Percentiles rank a stretch among this genome's conserved stretches.
These are phyloP conservation scores for rapeseed (Brassica napus) DNA, from an alignment of 345 rosid species.

Conservation along the genomic window DNA sequence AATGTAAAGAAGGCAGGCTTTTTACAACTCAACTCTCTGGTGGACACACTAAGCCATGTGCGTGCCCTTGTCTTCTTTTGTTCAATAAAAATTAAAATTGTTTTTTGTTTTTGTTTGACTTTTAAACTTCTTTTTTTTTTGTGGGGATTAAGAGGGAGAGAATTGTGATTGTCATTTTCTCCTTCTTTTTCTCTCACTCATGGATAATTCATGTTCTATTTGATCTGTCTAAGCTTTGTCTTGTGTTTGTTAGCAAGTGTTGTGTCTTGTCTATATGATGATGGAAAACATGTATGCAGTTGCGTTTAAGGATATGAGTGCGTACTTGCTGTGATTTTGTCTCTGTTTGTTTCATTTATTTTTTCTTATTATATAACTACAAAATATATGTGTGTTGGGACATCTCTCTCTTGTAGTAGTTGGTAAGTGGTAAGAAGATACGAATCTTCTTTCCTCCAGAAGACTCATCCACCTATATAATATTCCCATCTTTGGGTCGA, in stretches of 20 bases:
- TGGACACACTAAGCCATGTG: constrained; percentile 23
- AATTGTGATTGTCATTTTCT: neutral
- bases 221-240: constrained; percentile 34
- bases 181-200: constrained; percentile 8
- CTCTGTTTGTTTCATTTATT: no score
- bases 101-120: constrained; percentile 29
- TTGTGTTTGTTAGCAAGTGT: constrained; percentile 36
- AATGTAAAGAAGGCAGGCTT: constrained; percentile 19
- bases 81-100: constrained; percentile 26
- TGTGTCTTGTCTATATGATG: constrained; percentile 14
- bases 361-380: neutral
- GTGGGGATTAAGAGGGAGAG: constrained; percentile 18
- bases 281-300: constrained; percentile 12
- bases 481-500: constrained; percentile 2
- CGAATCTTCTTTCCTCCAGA: constrained; percentile 15
- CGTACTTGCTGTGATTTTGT: neutral
- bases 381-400: constrained; percentile 13
- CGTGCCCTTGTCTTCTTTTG: constrained; percentile 34
- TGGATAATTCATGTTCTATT: constrained; percentile 39
- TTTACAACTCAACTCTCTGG: constrained; percentile 34
- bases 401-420: constrained; percentile 25
- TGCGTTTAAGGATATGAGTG: constrained; percentile 26
- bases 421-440: constrained; percentile 20
- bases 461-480: neutral
- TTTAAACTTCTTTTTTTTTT: neutral